Evolutionary conservation across 1,284 basidiomycete species (phyloP), one percentile per base, ranked within the genome.

Genomic region (Trichosporon faecale): DNA sequence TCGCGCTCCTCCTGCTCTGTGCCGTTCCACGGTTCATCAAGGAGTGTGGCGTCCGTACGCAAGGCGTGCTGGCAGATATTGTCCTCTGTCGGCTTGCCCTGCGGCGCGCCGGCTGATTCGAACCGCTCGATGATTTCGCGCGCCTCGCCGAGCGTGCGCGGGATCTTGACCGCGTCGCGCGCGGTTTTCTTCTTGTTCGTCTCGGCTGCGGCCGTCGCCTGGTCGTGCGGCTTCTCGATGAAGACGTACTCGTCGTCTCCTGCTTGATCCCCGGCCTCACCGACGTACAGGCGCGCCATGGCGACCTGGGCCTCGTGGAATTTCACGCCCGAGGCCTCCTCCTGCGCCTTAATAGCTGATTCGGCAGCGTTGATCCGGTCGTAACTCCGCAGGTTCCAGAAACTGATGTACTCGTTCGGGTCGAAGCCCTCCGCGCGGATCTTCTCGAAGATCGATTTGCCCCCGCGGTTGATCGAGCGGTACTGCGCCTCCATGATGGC

Each of bases 381-480:
- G 80, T 95, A 97, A 1, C 90, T 86, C 52, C 95, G 88, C 37
- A 98, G 86, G 82, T 97, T 93, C 84, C 92, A 97, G 86, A 96
- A 93, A 21, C 86, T 80, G 57, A 92, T 93, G 74, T 72, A 73
- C 31, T 74, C 75, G 69, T 76, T 79, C 89, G 94, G 93, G 70
- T 96, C 91, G 76, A 86, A 91, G 1, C 94, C 93, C 23, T 88
- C 92, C 69, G 87, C 89, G 64, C 90, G 86, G 64, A 97, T 87
- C 78, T 89, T 86, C 77, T 95, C 93, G 74, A 93, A 94, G 78
- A 96, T 94, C 71, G 91, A 93, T 72, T 88, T 85, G 0, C 91
- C 92, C 3, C 94, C 94, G 37, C 94, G 88, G 79, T 93, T 94
- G 74, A 98, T 95, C 0, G 91, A 91, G 64, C 91, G 76, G 74